Conservation (phyloP, 805 yeast species). For the Spathaspora passalidarum region DNA sequence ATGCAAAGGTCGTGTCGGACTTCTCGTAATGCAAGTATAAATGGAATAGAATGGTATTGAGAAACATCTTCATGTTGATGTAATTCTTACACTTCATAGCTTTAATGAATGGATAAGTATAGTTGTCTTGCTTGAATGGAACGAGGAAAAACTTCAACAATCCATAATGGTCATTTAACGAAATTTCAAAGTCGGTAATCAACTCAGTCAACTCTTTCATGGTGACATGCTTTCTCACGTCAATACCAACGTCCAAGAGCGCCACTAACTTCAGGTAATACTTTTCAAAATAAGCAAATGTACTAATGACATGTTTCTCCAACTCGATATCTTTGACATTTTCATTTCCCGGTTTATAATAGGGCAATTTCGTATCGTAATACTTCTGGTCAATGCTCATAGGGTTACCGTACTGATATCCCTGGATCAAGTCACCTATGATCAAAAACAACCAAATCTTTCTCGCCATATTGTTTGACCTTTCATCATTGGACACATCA, state of each 20-base stretch:
- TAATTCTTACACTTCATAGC: constrained; percentile 25
- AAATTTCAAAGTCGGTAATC: constrained; percentile 35
- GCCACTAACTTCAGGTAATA: constrained; percentile 26
- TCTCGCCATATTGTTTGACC: constrained; percentile 24
- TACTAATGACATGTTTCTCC: constrained; percentile 35
- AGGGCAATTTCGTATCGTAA: constrained; percentile 30
- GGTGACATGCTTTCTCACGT: constrained; percentile 16
- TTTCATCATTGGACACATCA: constrained; percentile 21
- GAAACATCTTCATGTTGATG: constrained; percentile 26
- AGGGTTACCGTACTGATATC: constrained; percentile 34
- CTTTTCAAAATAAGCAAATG: constrained; percentile 24
- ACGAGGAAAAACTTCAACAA: constrained; percentile 14
- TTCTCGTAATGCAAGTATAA: constrained; percentile 41
- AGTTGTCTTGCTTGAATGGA: constrained; percentile 15
- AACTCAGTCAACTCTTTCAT: constrained; percentile 17
- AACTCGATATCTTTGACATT: constrained; percentile 30
- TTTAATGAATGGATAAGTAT: constrained; percentile 19
- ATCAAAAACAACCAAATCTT: constrained; percentile 36
- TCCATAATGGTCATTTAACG: constrained; percentile 29
- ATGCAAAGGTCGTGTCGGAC: constrained; percentile 24
- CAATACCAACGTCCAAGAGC: constrained; percentile 21
- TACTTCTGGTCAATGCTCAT: constrained; percentile 23
- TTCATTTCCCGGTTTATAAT: constrained; percentile 30
- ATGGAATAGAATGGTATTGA: constrained; percentile 26
- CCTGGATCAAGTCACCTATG: constrained; percentile 27